Evolutionary conservation across 257 asterid species (phyloP).

Genomic region (Paulownia fortunei): DNA sequence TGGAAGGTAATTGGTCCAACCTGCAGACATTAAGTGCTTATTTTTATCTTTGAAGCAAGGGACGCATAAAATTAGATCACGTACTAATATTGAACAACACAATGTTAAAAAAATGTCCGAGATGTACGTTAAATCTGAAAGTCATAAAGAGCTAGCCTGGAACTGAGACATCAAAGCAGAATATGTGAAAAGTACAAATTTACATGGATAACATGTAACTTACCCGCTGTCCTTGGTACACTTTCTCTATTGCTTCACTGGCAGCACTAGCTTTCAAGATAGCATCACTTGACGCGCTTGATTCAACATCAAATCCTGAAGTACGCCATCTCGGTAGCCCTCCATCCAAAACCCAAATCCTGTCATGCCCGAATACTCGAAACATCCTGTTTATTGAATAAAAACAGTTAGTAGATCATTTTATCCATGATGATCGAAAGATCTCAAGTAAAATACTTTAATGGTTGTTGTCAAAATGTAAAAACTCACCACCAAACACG

Average conservation of each 20-base stretch:
- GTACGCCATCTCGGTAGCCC: conserved; percentile 98
- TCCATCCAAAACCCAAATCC: conserved; percentile 94
- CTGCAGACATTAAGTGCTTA: conserved; percentile 50
- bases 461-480: conserved; percentile 10
- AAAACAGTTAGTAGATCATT: conserved; percentile 23
- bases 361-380: conserved; percentile 92
- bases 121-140: conserved; percentile 12
- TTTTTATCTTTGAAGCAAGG: conserved; percentile 24
- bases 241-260: conserved; percentile 95
- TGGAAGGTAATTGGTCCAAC: conserved; percentile 82
- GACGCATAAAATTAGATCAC: neutral
- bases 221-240: conserved; percentile 71
- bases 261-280: conserved; percentile 99
- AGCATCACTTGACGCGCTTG: conserved; percentile 95
- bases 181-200: conserved; percentile 6
- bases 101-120: neutral
- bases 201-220: conserved; percentile 18
- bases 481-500: conserved; percentile 98
- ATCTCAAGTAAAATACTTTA: neutral
- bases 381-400: conserved; percentile 80
- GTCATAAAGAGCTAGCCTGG: neutral
- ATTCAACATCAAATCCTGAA: conserved; percentile 80
- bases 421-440: conserved; percentile 1
- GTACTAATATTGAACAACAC: neutral
- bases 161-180: neutral